Conservation (phyloP, 345 rosid genomes). For the Salix purpurea region DNA sequence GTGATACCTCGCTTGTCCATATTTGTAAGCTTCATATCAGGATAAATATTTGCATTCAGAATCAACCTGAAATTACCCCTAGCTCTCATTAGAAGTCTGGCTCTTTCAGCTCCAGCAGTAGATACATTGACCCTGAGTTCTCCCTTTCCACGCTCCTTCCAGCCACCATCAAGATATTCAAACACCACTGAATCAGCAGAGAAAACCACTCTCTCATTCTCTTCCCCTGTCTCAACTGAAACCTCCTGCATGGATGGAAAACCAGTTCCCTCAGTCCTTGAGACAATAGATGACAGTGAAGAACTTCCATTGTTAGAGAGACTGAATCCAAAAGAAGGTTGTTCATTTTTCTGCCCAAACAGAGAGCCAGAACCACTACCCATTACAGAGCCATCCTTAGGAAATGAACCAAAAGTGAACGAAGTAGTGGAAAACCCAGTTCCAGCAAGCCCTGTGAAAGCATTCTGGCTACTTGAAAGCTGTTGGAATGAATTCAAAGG, state of each 20-base stretch:
- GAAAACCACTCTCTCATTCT: constrained; percentile 73
- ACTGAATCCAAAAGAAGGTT: constrained; percentile 50
- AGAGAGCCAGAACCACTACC: constrained; percentile 36
- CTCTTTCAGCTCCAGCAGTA: constrained; percentile 46
- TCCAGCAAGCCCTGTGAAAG: constrained; percentile 89
- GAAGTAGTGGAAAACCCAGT: constrained; percentile 69
- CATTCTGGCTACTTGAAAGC: constrained; percentile 91
- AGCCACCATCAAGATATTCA: constrained; percentile 62
- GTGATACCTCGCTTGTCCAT: constrained; percentile 97
- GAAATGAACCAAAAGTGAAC: constrained; percentile 60
- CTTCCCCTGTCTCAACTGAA: constrained; percentile 88
- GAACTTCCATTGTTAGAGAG: constrained; percentile 56
- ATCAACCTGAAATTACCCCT: constrained; percentile 86
- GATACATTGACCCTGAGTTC: constrained; percentile 80
- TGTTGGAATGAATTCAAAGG: constrained; percentile 80
- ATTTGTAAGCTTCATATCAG: constrained; percentile 85
- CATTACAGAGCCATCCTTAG: constrained; percentile 49
- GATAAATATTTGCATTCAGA: constrained; percentile 78
- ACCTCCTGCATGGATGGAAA: constrained; percentile 76
- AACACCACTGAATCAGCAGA: constrained; percentile 72
- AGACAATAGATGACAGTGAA: constrained; percentile 45
- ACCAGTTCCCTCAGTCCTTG: constrained; percentile 58
- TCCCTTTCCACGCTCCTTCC: constrained; percentile 99
- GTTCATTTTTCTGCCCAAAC: constrained; percentile 40
- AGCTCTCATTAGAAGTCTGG: constrained; percentile 84